Evolutionary conservation across 345 rosid genomes (phyloP).

Genomic region (Eucalyptus marginata): DNA sequence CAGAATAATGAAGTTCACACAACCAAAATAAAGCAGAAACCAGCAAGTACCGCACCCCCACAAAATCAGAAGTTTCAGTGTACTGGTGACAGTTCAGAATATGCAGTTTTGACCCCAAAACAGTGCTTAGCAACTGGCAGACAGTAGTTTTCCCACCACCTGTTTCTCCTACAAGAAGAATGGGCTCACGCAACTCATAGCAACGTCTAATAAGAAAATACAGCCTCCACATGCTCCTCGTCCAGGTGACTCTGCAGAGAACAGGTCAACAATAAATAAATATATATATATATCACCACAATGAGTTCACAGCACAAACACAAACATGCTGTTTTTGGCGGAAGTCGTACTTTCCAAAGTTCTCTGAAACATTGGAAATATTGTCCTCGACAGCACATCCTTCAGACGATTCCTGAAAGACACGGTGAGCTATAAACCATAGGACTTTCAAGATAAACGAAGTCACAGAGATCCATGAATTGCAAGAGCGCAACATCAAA

Average conservation of each 20-base stretch:
- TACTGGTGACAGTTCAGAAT: slow-evolving; percentile 95
- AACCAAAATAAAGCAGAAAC: background rate
- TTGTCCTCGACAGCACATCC: background rate
- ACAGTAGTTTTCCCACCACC: slow-evolving; percentile 98
- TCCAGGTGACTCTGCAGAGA: slow-evolving; percentile 52
- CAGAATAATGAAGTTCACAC: background rate
- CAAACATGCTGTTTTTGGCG: background rate
- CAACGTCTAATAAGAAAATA: slow-evolving; percentile 69
- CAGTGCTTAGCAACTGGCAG: slow-evolving; percentile 63
- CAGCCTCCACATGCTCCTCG: slow-evolving; percentile 80
- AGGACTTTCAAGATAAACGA: background rate
- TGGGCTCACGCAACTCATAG: slow-evolving; percentile 78
- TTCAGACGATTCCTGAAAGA: slow-evolving; percentile 33
- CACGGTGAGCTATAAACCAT: background rate
- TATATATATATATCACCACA: background rate
- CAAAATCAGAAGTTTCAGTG: slow-evolving; percentile 89
- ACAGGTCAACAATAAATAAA: background rate
- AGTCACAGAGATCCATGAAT: background rate
- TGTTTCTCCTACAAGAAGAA: slow-evolving; percentile 97
- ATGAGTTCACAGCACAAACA: background rate
- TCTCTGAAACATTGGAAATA: background rate
- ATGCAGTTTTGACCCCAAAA: slow-evolving; percentile 45
- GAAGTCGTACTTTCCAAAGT: background rate
- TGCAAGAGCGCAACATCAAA: background rate
- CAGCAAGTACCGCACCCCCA: slow-evolving; percentile 60